Evolutionary conservation across 164 flowering plant species (phyloP).

Genomic region (Aristolochia contorta): DNA sequence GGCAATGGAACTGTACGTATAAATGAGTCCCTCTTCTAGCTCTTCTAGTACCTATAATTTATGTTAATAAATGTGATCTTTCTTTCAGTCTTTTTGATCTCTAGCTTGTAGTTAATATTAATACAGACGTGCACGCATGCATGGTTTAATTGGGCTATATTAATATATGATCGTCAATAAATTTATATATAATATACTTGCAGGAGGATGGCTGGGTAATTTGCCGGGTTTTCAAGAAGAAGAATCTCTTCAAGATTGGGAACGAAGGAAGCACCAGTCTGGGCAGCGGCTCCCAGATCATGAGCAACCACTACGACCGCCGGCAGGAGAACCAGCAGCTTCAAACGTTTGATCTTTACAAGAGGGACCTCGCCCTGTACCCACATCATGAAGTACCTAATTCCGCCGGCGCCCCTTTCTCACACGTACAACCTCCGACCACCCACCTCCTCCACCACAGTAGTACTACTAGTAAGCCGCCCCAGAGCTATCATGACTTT

Average conservation of each 20-base stretch:
- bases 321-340: slow-evolving; percentile 4
- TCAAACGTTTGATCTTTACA: slow-evolving; percentile 30
- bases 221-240: slow-evolving; percentile 91
- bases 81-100: neutral
- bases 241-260: slow-evolving; percentile 65
- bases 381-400: slow-evolving; percentile 18
- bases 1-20: slow-evolving; percentile 15
- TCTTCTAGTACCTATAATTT: too few relatives aligned
- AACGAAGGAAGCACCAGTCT: slow-evolving; percentile 24
- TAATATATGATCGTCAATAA: neutral
- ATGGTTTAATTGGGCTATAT: too few relatives aligned
- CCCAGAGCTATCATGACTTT: slow-evolving; percentile 21
- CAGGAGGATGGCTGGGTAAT: slow-evolving; percentile 98
- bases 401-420: slow-evolving; percentile 15
- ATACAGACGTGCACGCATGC: neutral
- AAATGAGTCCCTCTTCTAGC: too few relatives aligned
- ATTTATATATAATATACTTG: neutral
- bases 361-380: slow-evolving; percentile 23
- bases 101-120: too few relatives aligned
- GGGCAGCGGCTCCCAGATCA: slow-evolving; percentile 10
- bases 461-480: too few relatives aligned
- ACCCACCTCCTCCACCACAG: too few relatives aligned
- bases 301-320: slow-evolving; percentile 8
- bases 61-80: too few relatives aligned
- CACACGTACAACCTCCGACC: slow-evolving; percentile 24